A percentile compares a stretch with the other conserved stretches of the same genome.
Conservation (phyloP, 202 grass and related monocot genomes). For the Carex arenaria region DNA sequence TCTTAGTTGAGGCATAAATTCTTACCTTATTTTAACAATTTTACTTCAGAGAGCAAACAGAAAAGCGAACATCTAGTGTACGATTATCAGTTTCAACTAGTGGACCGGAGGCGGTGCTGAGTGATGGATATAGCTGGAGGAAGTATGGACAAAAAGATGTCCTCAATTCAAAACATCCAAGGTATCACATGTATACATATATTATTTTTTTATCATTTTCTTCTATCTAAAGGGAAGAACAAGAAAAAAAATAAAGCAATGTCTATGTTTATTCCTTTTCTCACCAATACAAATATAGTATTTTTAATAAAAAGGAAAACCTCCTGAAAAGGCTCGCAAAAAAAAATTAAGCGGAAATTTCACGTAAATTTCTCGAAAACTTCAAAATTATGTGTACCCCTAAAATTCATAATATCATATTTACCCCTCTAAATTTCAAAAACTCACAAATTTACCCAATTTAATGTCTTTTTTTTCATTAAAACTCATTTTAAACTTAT, state of each 20-base stretch:
- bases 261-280: not conserved
- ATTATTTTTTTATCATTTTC: not conserved
- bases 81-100: slow-evolving; percentile 14
- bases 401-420: not conserved
- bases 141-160: slow-evolving; percentile 79
- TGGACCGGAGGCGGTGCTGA: slow-evolving; percentile 29
- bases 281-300: not conserved
- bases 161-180: slow-evolving; percentile 56
- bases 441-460: too few relatives aligned
- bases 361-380: too few relatives aligned
- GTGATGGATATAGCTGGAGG: slow-evolving; percentile 64
- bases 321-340: not conserved
- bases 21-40: not conserved
- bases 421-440: too few relatives aligned
- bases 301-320: not conserved
- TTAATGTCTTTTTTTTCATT: too few relatives aligned
- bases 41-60: slow-evolving; percentile 41
- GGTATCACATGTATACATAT: slow-evolving; percentile 19
- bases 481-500: too few relatives aligned
- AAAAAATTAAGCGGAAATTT: too few relatives aligned
- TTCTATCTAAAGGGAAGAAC: not conserved
- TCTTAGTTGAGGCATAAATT: not conserved
- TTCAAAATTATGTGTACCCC: too few relatives aligned
- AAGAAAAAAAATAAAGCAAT: not conserved
- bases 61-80: slow-evolving; percentile 41